Percentiles rank a stretch among this genome's conserved stretches.
These are phyloP conservation scores for Panicum miliaceum DNA, from an alignment of 176 grass and related monocot species.

Conservation along the genomic window DNA sequence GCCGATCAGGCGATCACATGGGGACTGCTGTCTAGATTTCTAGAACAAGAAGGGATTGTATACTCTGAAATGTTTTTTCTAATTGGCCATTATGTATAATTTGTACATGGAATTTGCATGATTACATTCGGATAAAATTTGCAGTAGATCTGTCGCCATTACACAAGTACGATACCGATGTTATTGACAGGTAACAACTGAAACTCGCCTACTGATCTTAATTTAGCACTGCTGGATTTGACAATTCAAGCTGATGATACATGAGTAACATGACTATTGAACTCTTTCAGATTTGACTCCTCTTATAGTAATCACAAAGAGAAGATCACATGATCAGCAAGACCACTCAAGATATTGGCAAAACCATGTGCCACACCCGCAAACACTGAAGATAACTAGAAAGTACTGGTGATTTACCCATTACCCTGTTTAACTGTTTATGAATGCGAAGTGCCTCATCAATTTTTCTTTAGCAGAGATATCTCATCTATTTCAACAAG, in stretches of 20 bases:
- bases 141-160: background rate
- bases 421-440: background rate
- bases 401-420: constrained; percentile 11
- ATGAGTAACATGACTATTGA: constrained; percentile 6
- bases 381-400: constrained; percentile 21
- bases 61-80: background rate
- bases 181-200: background rate
- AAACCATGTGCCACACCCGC: constrained; percentile 30
- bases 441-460: background rate
- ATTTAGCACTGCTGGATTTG: constrained; percentile 10
- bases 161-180: background rate
- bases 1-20: constrained; percentile 1
- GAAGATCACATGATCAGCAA: constrained; percentile 31
- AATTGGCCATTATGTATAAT: background rate
- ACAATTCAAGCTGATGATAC: constrained; percentile 14
- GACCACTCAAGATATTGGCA: background rate
- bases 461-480: too few relatives aligned
- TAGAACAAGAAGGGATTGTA: constrained; percentile 16
- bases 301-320: constrained; percentile 6
- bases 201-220: background rate
- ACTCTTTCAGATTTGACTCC: constrained; percentile 26
- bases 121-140: background rate
- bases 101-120: background rate
- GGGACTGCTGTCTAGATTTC: constrained; percentile 28
- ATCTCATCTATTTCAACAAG: constrained; percentile 12